Conservation (phyloP, 352 stramenopile species). For the Blastocystis sp. region DNA sequence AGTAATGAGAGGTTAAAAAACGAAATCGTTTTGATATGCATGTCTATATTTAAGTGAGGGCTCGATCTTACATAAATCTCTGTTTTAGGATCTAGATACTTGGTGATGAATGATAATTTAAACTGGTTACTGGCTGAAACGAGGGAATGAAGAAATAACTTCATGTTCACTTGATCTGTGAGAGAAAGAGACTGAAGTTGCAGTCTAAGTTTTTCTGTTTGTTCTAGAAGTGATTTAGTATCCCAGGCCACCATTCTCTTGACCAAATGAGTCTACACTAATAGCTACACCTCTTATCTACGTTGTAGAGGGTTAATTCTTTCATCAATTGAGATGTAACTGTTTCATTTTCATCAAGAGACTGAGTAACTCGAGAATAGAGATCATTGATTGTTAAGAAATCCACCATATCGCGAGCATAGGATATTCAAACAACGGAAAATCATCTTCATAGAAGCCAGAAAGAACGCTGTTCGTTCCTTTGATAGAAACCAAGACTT, state of each 20-base stretch:
- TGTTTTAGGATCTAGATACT: slow-evolving; percentile 34
- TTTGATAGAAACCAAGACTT: background rate
- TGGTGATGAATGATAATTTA: background rate
- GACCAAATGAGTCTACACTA: slow-evolving; percentile 4
- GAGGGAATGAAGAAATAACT: background rate
- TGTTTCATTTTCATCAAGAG: background rate
- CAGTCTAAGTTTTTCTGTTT: background rate
- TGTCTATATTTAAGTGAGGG: background rate
- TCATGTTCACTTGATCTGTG: background rate
- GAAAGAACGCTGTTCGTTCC: background rate
- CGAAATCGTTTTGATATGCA: slow-evolving; percentile 4
- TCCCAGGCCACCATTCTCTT: background rate
- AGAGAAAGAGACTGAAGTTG: background rate
- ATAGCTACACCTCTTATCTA: background rate
- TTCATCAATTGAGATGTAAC: background rate
- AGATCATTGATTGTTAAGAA: slow-evolving; percentile 46
- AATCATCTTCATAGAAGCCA: background rate
- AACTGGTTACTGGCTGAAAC: background rate
- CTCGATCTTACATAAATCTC: slow-evolving; percentile 24
- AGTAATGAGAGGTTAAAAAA: background rate
- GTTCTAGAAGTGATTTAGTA: background rate
- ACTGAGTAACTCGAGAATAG: background rate
- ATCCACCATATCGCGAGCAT: background rate
- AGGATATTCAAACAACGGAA: slow-evolving; percentile 50
- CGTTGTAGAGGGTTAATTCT: background rate